These are phyloP conservation scores for Mycena galericulata DNA, from an alignment of 768 basidiomycete species.

Conservation along the genomic window DNA sequence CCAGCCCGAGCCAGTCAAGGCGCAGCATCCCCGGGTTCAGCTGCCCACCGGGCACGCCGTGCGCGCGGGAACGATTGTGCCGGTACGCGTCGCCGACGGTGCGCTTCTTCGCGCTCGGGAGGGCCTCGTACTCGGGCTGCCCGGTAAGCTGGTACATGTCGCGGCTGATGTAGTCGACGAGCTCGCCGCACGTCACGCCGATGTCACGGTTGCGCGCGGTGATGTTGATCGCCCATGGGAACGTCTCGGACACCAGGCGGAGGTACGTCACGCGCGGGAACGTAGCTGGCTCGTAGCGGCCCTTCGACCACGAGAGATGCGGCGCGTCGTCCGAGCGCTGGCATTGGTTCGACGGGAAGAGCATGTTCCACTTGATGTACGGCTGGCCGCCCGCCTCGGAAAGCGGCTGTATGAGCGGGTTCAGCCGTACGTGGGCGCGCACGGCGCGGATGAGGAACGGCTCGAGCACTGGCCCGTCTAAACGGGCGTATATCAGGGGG, in stretches of 20 bases:
- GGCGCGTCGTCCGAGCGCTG: constrained; percentile 71
- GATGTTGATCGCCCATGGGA: constrained; percentile 70
- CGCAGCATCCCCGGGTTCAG: constrained; percentile 73
- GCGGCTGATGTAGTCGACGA: constrained; percentile 65
- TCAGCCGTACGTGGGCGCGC: constrained; percentile 60
- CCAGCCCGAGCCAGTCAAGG: constrained; percentile 72
- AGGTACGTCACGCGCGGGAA: constrained; percentile 68
- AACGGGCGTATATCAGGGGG: constrained; percentile 21
- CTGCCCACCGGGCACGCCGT: constrained; percentile 76
- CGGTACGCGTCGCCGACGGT: constrained; percentile 66
- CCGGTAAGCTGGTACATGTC: constrained; percentile 64
- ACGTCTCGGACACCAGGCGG: constrained; percentile 61
- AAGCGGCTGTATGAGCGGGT: constrained; percentile 69
- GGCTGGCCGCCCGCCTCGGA: constrained; percentile 56
- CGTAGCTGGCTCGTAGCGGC: constrained; percentile 74
- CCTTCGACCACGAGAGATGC: constrained; percentile 73
- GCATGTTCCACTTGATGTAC: constrained; percentile 81
- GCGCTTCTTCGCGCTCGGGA: constrained; percentile 51
- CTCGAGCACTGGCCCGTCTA: constrained; percentile 79
- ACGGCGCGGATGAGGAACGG: constrained; percentile 68
- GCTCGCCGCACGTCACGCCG: constrained; percentile 77
- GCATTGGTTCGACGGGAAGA: constrained; percentile 70
- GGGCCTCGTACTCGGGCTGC: constrained; percentile 63
- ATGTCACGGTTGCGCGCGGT: constrained; percentile 54
- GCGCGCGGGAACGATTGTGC: constrained; percentile 73